Evolutionary conservation across 1,139 yeast species (phyloP), one percentile per base, ranked within the genome.

Genomic region (Candida gigantensis): DNA sequence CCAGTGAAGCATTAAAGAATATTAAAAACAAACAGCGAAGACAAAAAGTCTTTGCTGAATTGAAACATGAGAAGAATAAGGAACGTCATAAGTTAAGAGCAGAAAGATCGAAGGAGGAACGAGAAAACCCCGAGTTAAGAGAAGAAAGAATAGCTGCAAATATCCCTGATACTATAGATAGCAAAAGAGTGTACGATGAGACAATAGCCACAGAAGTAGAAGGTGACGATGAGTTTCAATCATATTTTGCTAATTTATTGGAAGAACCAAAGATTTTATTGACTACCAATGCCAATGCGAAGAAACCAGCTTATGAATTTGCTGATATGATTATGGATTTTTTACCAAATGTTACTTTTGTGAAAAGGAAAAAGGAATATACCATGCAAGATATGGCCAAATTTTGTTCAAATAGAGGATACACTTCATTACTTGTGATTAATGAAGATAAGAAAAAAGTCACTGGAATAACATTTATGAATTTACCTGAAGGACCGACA

Each of bases 391-490:
- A 88, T 40, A 92, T 92, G 77, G 88, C 95, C 17, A 78, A 79
- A 48, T 81, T 79, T 50, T 86, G 96, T 58, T 58, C 79, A 30
- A 86, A 84, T 55, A 69, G 98, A 52, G 92, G 82, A 19, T 94
- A 75, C 64, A 89, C 97, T 0, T 95, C 90, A 55, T 68, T 92
- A 50, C 69, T 92, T 27, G 89, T 92, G 35, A 79, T 92, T 45
- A 92, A 92, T 60, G 98, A 92, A 64, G 96, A 88, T 63, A 89
- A 89, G 60, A 92, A 92, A 60, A 76, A 74, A 46, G 95, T 92
- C 32, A 90, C 86, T 35, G 98, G 98, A 3, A 63, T 94, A 42
- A 88, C 97, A 1, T 84, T 94, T 54, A 84, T 92, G 44, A 96
- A 90, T 64, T 72, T 92, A 44, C 98, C 98, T 5, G 86, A 74